Base-by-base conservation (phyloP, 345 rosid species). In the Noccaea bulbosa region DNA sequence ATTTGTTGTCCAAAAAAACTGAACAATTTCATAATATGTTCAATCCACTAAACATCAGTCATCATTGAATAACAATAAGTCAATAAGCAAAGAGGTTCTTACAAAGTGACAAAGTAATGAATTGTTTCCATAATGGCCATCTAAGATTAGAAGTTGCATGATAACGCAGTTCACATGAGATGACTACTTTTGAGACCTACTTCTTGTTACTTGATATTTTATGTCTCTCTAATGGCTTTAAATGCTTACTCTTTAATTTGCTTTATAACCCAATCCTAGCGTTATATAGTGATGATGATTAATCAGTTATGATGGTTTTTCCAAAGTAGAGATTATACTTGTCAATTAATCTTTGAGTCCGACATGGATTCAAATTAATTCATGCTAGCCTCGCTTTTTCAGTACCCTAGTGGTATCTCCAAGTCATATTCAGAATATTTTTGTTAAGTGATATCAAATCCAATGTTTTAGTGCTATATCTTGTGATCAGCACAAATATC, bases 71-170 rank as follows among this genome's bases (percentile, higher is more conserved):
- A 71, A 71, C 52, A 45, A 43, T 10, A 61, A 41, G 37, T 50
- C 53, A 51, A 33, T 34, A 53, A 34, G 38, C 16, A 43, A 62
- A 52, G 47, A 17, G 11, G 30, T 11, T 40, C 14, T 30, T 40
- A 44, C 14, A 71, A 41, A 41, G 30, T 33, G 69, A 57, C 4
- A 67, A 74, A 59, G 49, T 34, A 51, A 57, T 15, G 33, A 33
- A 50, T 34, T 75, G 79, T 59, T 70, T 74, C 80, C 85, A 79
- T 74, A 74, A 60, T 79, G 81, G 81, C 73, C 22, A 71, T 62
- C 82, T 72, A 69, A 65, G 72, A 77, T 63, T 47, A 24, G 77
- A 48, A 69, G 64, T 45, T 70, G 62, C 69, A 71, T 67, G 63
- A 75, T 77, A 73, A 37, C 51, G 73, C 67, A 65, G 48, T 74